phyloP scores from a whole-genome alignment of 2,329 filamentous ascomycete genomes.

The Fragosphaeria purpurea region DNA sequence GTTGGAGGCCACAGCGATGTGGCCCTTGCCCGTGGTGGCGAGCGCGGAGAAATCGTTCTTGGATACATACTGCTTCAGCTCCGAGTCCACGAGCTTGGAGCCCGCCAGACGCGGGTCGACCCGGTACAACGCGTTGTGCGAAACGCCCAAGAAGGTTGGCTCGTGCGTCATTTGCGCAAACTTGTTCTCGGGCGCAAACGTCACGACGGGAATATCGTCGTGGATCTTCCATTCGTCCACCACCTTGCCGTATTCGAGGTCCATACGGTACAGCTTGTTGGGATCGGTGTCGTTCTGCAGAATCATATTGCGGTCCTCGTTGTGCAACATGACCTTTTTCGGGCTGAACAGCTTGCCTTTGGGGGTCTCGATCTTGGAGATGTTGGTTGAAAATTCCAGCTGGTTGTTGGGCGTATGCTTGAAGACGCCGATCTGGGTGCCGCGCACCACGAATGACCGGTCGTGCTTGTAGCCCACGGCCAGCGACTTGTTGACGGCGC shows the following conservation, averaged over 20 bases:
- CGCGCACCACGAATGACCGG: constrained; percentile 90
- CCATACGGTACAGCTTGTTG: constrained; percentile 92
- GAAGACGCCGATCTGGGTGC: constrained; percentile 97
- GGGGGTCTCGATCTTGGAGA: constrained; percentile 88
- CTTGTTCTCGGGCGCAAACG: constrained; percentile 93
- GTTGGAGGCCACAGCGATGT: constrained; percentile 92
- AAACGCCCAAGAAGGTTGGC: constrained; percentile 90
- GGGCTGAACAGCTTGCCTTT: constrained; percentile 81
- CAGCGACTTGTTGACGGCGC: constrained; percentile 83
- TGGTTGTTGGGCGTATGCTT: constrained; percentile 90
- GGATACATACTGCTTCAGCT: constrained; percentile 90
- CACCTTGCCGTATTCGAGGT: constrained; percentile 93
- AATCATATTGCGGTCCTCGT: constrained; percentile 82
- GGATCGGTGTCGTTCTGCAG: constrained; percentile 75
- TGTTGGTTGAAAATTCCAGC: constrained; percentile 92
- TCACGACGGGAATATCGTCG: constrained; percentile 86
- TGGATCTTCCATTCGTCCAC: constrained; percentile 99
- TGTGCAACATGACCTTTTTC: constrained; percentile 93
- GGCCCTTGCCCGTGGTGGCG: constrained; percentile 91
- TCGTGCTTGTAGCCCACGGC: constrained; percentile 97
- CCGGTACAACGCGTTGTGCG: constrained; percentile 84
- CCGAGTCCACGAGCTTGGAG: constrained; percentile 82
- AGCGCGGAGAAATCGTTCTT: constrained; percentile 97
- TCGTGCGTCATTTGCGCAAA: constrained; percentile 95
- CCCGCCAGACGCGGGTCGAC: constrained; percentile 85